Base-by-base conservation (phyloP, 2,329 filamentous ascomycete species). In the Sporothrix protearum region DNA sequence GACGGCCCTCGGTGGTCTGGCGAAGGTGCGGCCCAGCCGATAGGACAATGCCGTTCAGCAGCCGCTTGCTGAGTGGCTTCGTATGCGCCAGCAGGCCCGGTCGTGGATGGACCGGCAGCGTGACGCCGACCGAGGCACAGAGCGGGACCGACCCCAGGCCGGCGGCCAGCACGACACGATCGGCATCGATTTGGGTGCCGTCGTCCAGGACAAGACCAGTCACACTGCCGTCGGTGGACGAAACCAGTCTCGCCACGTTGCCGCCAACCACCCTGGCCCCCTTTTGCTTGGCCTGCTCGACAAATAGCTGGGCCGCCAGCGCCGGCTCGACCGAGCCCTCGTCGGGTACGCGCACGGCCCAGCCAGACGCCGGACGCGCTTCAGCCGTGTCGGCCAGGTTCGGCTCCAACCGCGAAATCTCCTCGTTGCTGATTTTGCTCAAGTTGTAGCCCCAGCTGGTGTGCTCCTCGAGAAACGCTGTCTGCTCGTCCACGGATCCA, bases 321-420 rank as follows among this genome's bases (percentile, higher is more conserved):
- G 76, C 69, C n/a, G 79, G 75, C 75, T 78, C 78, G 59, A 80
- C 73, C n/a, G 76, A 67, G 70, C 79, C 76, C 66, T 81, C 76
- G 49, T 78, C 75, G 8, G 47, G 45, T 3, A 73, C 64, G n/a
- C 64, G 39, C 22, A 76, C 53, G 0, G 71, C 77, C 76, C 75
- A 77, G 25, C 76, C 76, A 55, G 33, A 28, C 0, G 53, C n/a
- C 5, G 76, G 76, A 51, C 77, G 55, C 7, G 30, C 14, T 0
- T 10, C 25, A 3, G 55, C 16, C 30, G 55, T 57, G 3, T 73
- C 68, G 2, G 71, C 33, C 30, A 80, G 71, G 36, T 49, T 47
- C 2, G 74, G 71, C 68, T 75, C 74, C 10, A 61, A 68, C 0
- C 7, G n/a, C 2, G 14, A 47, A n/a, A 75, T 71, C 14, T 71